phyloP scores from a whole-genome alignment of 768 basidiomycete species.

The Termitomyces sp. region DNA sequence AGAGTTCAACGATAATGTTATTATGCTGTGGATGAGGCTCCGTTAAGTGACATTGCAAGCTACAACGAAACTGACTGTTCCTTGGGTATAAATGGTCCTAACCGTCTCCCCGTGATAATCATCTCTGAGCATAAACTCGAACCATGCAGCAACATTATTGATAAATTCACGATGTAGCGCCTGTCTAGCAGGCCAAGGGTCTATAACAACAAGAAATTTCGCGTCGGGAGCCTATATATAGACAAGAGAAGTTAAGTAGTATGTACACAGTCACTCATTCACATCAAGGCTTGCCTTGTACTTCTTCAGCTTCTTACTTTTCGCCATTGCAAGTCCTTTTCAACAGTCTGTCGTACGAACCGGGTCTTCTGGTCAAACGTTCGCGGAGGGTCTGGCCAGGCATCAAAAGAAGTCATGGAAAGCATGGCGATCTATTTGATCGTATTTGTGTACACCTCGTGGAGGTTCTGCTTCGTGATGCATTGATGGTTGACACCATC shows the following conservation, averaged over 20 bases:
- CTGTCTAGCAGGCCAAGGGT: slow-evolving; percentile 22
- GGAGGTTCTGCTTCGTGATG: neutral
- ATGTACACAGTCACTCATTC: neutral
- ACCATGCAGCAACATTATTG: slow-evolving; percentile 27
- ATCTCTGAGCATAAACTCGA: slow-evolving; percentile 27
- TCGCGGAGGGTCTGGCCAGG: neutral
- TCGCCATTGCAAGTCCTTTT: neutral
- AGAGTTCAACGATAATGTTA: slow-evolving; percentile 26
- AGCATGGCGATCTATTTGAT: neutral
- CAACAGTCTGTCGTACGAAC: neutral
- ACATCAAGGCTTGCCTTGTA: neutral
- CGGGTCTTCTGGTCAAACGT: neutral
- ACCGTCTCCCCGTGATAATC: slow-evolving; percentile 20
- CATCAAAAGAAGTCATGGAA: slow-evolving; percentile 4
- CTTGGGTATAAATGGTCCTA: slow-evolving; percentile 23
- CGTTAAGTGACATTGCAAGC: neutral
- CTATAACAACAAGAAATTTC: slow-evolving; percentile 21
- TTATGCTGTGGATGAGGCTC: slow-evolving; percentile 13
- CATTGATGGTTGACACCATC: too few relatives aligned
- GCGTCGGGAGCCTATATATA: slow-evolving; percentile 6
- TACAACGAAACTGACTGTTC: slow-evolving; percentile 18
- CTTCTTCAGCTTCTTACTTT: neutral
- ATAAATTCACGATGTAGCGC: slow-evolving; percentile 15
- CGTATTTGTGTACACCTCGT: neutral
- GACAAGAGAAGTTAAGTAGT: neutral